Evolutionary conservation across 1,284 basidiomycete species (phyloP).

Genomic region (Golubevia sp.): DNA sequence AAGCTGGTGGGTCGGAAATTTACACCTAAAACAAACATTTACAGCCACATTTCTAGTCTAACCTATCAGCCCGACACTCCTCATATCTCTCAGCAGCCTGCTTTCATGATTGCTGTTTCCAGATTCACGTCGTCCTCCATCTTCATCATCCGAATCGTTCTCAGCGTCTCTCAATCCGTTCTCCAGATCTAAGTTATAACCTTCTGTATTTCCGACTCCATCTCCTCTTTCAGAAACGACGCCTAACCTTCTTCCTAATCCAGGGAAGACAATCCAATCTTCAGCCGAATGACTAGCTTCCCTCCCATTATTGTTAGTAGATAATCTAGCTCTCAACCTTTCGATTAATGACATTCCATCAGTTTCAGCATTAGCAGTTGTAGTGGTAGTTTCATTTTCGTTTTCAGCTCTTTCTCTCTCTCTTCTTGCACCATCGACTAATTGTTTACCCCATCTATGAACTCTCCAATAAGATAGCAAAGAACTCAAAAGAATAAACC

Average conservation of each 20-base stretch:
- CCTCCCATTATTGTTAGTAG: slow-evolving; percentile 1
- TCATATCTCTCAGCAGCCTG: slow-evolving; percentile 27
- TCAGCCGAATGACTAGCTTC: slow-evolving; percentile 22
- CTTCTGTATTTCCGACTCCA: slow-evolving; percentile 7
- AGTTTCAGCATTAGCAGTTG: slow-evolving; percentile 6
- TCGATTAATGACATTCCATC: background rate
- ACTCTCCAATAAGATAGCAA: slow-evolving; percentile 73
- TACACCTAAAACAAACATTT: too few relatives aligned
- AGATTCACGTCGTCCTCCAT: slow-evolving; percentile 14
- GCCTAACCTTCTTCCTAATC: slow-evolving; percentile 15
- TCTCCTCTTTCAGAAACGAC: slow-evolving; percentile 1
- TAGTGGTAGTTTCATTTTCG: background rate
- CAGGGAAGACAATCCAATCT: slow-evolving; percentile 50
- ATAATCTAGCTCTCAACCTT: background rate
- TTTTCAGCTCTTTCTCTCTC: slow-evolving; percentile 18
- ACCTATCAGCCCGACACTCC: slow-evolving; percentile 19
- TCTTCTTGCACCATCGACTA: slow-evolving; percentile 38
- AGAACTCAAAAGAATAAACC: slow-evolving; percentile 76
- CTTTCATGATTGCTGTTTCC: slow-evolving; percentile 15
- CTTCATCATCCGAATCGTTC: slow-evolving; percentile 11
- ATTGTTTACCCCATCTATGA: slow-evolving; percentile 38
- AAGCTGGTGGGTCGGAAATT: too few relatives aligned
- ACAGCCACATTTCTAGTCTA: too few relatives aligned
- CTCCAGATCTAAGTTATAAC: slow-evolving; percentile 27
- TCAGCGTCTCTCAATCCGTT: slow-evolving; percentile 12